Conservation (phyloP, 2,329 filamentous ascomycete genomes). For the Zymoseptoria brevis region DNA sequence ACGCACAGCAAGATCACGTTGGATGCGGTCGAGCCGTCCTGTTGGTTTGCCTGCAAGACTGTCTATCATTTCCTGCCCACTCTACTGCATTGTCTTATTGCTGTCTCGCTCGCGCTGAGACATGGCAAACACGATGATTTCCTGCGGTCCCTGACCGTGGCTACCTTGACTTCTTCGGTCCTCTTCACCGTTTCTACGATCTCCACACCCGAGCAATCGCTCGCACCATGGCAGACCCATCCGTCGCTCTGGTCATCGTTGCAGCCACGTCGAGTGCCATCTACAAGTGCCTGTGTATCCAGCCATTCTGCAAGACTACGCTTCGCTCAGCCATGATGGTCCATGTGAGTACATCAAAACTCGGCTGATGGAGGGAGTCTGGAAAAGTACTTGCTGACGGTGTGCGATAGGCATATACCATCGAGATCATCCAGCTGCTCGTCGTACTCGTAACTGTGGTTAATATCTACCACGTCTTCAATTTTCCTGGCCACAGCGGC, state of each 20-base stretch:
- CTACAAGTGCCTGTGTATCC: constrained; percentile 2
- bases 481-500: no score
- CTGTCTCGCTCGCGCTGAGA: background rate
- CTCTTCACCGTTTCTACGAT: background rate
- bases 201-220: background rate
- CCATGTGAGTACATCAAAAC: background rate
- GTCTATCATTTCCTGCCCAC: background rate
- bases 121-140: background rate
- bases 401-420: constrained; percentile 4
- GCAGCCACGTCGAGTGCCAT: constrained; percentile 3
- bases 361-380: background rate
- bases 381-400: background rate
- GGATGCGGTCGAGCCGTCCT: background rate
- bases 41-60: background rate
- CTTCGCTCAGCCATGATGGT: background rate
- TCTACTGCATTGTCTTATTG: background rate
- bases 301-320: background rate
- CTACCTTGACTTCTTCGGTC: background rate
- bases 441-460: background rate
- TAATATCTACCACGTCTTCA: background rate
- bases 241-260: background rate
- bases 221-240: background rate
- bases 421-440: constrained; percentile 7
- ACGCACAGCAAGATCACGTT: background rate
- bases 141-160: background rate